Evolutionary conservation across 2,329 filamentous ascomycete genomes (phyloP).

Genomic region (Trichoderma citrinoviride): DNA sequence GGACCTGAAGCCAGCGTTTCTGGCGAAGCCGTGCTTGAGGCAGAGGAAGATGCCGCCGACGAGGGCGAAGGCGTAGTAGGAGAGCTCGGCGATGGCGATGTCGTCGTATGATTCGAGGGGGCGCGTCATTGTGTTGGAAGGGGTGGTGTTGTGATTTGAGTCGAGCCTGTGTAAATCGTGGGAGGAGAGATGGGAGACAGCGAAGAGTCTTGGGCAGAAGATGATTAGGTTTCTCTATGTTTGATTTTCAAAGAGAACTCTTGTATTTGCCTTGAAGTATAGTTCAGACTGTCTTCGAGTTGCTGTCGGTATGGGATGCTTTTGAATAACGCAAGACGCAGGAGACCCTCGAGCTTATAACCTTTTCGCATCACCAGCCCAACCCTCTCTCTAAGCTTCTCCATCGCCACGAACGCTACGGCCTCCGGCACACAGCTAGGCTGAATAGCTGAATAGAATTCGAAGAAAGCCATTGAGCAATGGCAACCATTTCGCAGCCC

Average conservation of each 20-base stretch:
- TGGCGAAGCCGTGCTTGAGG: slow-evolving; percentile 48
- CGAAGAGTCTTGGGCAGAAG: background rate
- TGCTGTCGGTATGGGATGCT: background rate
- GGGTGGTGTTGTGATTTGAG: too few species aligned
- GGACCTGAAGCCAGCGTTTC: slow-evolving; percentile 60
- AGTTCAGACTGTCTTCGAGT: background rate
- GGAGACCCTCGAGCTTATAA: slow-evolving; percentile 5
- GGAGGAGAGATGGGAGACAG: too few species aligned
- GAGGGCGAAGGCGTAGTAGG: slow-evolving; percentile 33
- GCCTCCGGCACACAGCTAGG: background rate
- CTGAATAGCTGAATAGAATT: background rate
- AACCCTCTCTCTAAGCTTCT: background rate
- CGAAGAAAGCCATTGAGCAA: background rate
- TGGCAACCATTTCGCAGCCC: background rate
- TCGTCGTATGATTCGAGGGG: slow-evolving; percentile 33
- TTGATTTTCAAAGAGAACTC: background rate
- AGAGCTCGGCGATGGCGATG: slow-evolving; percentile 35
- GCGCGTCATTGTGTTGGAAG: slow-evolving; percentile 21
- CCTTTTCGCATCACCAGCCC: background rate
- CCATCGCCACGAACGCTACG: background rate
- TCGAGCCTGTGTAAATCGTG: background rate
- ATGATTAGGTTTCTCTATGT: background rate
- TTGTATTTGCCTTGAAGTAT: background rate
- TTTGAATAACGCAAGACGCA: background rate
- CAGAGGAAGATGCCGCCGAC: slow-evolving; percentile 42